phyloP scores from a whole-genome alignment of 768 basidiomycete genomes.

The Dictyophora rubrovolvata region DNA sequence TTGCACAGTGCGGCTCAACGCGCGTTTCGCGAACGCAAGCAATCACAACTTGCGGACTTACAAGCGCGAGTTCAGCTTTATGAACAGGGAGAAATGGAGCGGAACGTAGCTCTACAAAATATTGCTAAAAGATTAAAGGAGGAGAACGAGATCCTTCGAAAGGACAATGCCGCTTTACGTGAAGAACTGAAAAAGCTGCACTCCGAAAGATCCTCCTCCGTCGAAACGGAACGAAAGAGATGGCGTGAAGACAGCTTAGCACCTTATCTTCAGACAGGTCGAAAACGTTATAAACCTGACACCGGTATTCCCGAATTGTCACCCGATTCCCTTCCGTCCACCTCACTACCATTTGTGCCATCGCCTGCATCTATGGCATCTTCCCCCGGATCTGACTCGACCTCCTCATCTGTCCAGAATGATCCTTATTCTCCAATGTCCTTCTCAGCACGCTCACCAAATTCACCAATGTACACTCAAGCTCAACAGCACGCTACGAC shows the following conservation, averaged over 20 bases:
- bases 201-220: slow-evolving; percentile 15
- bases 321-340: slow-evolving; percentile 13
- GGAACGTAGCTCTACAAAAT: slow-evolving; percentile 74
- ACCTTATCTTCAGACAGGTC: slow-evolving; percentile 11
- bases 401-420: slow-evolving; percentile 11
- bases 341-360: slow-evolving; percentile 15
- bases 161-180: slow-evolving; percentile 55
- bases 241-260: slow-evolving; percentile 38
- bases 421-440: slow-evolving; percentile 24
- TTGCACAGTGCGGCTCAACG: slow-evolving; percentile 70
- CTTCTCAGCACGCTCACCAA: slow-evolving; percentile 21
- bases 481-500: slow-evolving; percentile 6
- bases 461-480: slow-evolving; percentile 11
- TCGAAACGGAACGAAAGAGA: slow-evolving; percentile 44
- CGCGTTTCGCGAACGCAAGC: slow-evolving; percentile 83
- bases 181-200: slow-evolving; percentile 23
- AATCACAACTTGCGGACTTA: slow-evolving; percentile 77
- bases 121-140: slow-evolving; percentile 79
- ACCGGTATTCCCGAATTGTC: slow-evolving; percentile 18
- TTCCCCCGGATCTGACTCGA: slow-evolving; percentile 31
- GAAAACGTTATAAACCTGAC: slow-evolving; percentile 26
- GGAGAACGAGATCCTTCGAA: slow-evolving; percentile 67
- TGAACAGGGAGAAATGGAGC: slow-evolving; percentile 85
- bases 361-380: slow-evolving; percentile 39
- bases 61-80: slow-evolving; percentile 78